Evolutionary conservation across 2,329 filamentous ascomycete genomes (phyloP).

Genomic region (Aspergillus clavatus): DNA sequence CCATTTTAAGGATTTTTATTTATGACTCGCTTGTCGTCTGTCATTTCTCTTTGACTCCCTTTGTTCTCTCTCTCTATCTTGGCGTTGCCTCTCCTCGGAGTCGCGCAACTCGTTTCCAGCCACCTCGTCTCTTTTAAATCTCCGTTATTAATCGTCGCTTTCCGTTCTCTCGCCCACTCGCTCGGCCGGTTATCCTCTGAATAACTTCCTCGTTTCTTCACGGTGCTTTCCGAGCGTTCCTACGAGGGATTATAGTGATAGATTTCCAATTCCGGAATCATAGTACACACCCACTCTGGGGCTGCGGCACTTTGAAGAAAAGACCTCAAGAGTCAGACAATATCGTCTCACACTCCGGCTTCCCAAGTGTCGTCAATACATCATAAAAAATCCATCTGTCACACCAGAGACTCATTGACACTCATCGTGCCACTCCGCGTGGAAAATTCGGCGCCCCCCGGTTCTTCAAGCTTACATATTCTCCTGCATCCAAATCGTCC

Average conservation of each 20-base stretch:
- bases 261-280: conserved; percentile 12
- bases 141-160: conserved; percentile 26
- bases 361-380: conserved; percentile 10
- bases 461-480: conserved; percentile 19
- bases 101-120: conserved; percentile 33
- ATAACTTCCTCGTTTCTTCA: conserved; percentile 18
- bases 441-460: conserved; percentile 7
- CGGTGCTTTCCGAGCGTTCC: conserved; percentile 16
- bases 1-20: conserved; percentile 12
- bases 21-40: conserved; percentile 10
- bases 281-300: conserved; percentile 12
- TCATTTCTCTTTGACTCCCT: conserved; percentile 16
- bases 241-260: conserved; percentile 13
- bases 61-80: conserved; percentile 14
- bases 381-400: conserved; percentile 10
- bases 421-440: conserved; percentile 5
- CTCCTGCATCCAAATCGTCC: conserved; percentile 9
- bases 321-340: too few relatives aligned
- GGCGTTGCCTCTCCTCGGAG: conserved; percentile 17
- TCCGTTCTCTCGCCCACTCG: conserved; percentile 18
- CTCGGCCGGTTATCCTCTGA: conserved; percentile 12
- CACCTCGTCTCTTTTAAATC: conserved; percentile 35
- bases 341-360: too few relatives aligned
- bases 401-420: conserved; percentile 8
- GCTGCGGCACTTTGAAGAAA: too few relatives aligned